A percentile compares a stretch with the other conserved stretches of the same genome.
Conservation (phyloP, 202 grass and related monocot genomes). For the Cymbopogon flexuosus region DNA sequence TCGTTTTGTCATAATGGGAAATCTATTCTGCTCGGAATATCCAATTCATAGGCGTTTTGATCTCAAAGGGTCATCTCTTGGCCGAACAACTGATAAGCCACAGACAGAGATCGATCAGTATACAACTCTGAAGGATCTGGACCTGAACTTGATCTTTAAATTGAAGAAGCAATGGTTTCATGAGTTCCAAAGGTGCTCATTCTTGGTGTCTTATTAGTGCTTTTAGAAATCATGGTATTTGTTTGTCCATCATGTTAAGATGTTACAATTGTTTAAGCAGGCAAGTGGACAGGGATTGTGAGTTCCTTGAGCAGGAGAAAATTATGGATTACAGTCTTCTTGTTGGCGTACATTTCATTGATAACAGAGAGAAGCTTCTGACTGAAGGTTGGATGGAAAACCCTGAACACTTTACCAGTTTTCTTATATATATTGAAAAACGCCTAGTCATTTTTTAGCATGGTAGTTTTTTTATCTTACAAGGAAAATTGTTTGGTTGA, state of each 20-base stretch:
- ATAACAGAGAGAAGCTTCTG: slow-evolving; percentile 41
- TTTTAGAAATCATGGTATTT: background rate
- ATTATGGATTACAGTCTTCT: slow-evolving; percentile 99
- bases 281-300: slow-evolving; percentile 92
- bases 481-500: slow-evolving; percentile 30
- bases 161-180: slow-evolving; percentile 77
- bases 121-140: slow-evolving; percentile 96
- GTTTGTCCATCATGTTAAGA: slow-evolving; percentile 21
- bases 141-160: slow-evolving; percentile 97
- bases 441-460: background rate
- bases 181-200: slow-evolving; percentile 74
- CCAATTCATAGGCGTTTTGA: slow-evolving; percentile 89
- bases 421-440: background rate
- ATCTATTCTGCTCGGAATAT: slow-evolving; percentile 83
- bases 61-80: slow-evolving; percentile 98
- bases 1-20: slow-evolving; percentile 99
- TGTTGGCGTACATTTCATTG: slow-evolving; percentile 88
- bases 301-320: slow-evolving; percentile 95
- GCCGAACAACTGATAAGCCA: slow-evolving; percentile 78
- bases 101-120: slow-evolving; percentile 89
- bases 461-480: slow-evolving; percentile 34
- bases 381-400: slow-evolving; percentile 57
- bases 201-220: background rate
- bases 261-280: slow-evolving; percentile 43
- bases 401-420: background rate